phyloP scores from a whole-genome alignment of 345 rosid genomes.

The Limnanthes douglasii region DNA sequence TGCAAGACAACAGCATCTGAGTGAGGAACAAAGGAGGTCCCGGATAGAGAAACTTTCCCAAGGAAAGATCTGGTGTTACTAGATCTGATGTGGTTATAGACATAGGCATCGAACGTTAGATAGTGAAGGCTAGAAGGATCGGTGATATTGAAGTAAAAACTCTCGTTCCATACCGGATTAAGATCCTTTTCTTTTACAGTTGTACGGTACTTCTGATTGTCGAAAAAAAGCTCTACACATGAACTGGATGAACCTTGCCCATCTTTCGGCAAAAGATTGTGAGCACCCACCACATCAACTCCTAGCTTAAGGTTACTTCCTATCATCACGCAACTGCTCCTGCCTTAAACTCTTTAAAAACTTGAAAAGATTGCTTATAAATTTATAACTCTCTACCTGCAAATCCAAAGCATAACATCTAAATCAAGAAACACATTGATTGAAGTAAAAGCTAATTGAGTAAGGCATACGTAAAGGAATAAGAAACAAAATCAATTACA shows the following conservation, averaged over 20 bases:
- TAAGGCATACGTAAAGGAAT: constrained; percentile 3
- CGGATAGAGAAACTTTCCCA: constrained; percentile 69
- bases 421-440: neutral
- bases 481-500: constrained; percentile 8
- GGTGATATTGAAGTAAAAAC: constrained; percentile 86
- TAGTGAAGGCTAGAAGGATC: constrained; percentile 71
- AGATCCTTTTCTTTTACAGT: constrained; percentile 84
- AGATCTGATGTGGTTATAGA: constrained; percentile 41
- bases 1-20: constrained; percentile 86
- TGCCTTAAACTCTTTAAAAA: constrained; percentile 3
- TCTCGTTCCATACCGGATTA: constrained; percentile 94
- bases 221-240: constrained; percentile 77
- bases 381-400: constrained; percentile 19
- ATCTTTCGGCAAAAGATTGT: constrained; percentile 87
- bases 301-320: constrained; percentile 84
- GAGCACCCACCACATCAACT: constrained; percentile 79
- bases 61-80: constrained; percentile 70
- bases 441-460: neutral
- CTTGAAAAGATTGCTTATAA: neutral
- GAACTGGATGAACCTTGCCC: constrained; percentile 84
- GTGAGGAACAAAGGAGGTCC: constrained; percentile 75
- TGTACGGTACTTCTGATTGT: constrained; percentile 73
- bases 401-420: constrained; percentile 7
- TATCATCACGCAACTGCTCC: constrained; percentile 9
- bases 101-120: constrained; percentile 60